A percentile compares a stretch with the other conserved stretches of the same genome.
These are phyloP conservation scores for Kickxella alabastrina DNA, from an alignment of 192 early-diverging fungal species.

Conservation along the genomic window DNA sequence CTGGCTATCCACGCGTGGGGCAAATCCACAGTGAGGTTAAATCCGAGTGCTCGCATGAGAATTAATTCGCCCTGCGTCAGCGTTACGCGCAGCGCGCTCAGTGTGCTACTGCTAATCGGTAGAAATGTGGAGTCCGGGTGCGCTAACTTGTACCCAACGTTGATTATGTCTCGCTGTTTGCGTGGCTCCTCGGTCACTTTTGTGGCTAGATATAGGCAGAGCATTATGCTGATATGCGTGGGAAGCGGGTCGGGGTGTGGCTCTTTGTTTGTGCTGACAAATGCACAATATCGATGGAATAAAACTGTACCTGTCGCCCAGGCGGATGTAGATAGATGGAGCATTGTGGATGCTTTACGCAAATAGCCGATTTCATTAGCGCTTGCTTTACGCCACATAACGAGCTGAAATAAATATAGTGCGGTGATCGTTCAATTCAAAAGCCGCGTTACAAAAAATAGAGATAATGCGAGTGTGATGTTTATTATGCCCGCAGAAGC, in stretches of 20 bases:
- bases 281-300: slow-evolving; percentile 29
- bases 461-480: no score
- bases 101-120: neutral
- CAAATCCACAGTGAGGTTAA: slow-evolving; percentile 29
- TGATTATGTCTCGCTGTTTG: slow-evolving; percentile 34
- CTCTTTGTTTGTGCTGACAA: neutral
- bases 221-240: slow-evolving; percentile 20
- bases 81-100: slow-evolving; percentile 19
- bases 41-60: slow-evolving; percentile 19
- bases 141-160: slow-evolving; percentile 19
- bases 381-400: slow-evolving; percentile 7
- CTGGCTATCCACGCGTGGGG: slow-evolving; percentile 26
- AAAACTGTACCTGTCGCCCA: slow-evolving; percentile 27
- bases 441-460: no score
- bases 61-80: slow-evolving; percentile 27
- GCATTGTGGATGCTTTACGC: slow-evolving; percentile 13
- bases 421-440: no score
- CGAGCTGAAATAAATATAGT: no score
- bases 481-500: no score
- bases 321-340: slow-evolving; percentile 30
- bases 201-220: slow-evolving; percentile 36
- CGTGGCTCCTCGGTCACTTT: slow-evolving; percentile 42
- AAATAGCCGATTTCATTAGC: slow-evolving; percentile 16
- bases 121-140: slow-evolving; percentile 9
- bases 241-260: slow-evolving; percentile 1